A percentile compares a stretch with the other conserved stretches of the same genome.
Evolutionary conservation across 768 basidiomycete species (phyloP).

Genomic region (Steccherinum ochraceum): DNA sequence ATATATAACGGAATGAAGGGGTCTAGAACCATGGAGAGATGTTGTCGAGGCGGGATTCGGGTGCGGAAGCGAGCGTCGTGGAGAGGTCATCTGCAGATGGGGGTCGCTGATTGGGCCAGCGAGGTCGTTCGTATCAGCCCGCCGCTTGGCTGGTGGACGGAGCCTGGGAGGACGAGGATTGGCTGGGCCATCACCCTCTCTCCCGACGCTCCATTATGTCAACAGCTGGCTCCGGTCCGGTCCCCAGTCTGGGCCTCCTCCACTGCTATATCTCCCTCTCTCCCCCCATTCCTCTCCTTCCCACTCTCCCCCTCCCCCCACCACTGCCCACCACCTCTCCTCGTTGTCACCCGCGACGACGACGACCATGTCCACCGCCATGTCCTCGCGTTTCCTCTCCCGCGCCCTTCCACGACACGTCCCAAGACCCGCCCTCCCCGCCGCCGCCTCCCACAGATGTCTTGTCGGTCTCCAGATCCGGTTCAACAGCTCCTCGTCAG

Average conservation of each 20-base stretch:
- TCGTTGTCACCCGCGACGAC: conserved; percentile 8
- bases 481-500: conserved; percentile 13
- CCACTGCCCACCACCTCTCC: conserved; percentile 11
- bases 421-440: conserved; percentile 18
- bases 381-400: conserved; percentile 13
- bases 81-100: too few relatives aligned
- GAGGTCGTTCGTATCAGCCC: too few relatives aligned
- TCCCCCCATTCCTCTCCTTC: not conserved
- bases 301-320: conserved; percentile 7
- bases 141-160: too few relatives aligned
- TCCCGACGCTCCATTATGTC: too few relatives aligned
- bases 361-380: conserved; percentile 20
- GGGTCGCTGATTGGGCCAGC: too few relatives aligned
- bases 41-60: too few relatives aligned
- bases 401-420: conserved; percentile 13
- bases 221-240: not conserved
- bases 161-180: too few relatives aligned
- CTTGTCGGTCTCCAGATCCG: conserved; percentile 9
- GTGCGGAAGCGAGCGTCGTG: too few relatives aligned
- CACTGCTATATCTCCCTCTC: conserved; percentile 2
- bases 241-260: conserved; percentile 2
- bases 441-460: conserved; percentile 9
- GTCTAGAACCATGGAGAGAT: too few relatives aligned
- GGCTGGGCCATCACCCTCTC: too few relatives aligned
- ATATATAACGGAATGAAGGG: too few relatives aligned